Evolutionary conservation across 352 stramenopile genomes (phyloP), one percentile per base, ranked within the genome.

Genomic region (Phytophthora palmivora): DNA sequence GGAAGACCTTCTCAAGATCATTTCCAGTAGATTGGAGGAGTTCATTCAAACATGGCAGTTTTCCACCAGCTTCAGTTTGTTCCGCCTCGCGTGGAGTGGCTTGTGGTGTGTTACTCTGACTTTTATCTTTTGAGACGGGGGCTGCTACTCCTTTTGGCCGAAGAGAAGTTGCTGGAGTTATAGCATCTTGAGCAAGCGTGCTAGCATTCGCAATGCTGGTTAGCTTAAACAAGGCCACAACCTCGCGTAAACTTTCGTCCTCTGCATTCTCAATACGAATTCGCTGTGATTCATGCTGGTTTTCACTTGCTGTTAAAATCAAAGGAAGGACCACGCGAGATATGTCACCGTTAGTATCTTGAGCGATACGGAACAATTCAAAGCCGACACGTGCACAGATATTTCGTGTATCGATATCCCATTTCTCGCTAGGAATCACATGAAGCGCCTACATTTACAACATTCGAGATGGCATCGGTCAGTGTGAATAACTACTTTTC

Each of bases 321-420:
- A 70, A 46, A 43, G 74, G 64, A 16, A 73, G 46, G 2, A 67
- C 54, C 14, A 51, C 58, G 1, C 65, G 43, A 15, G 33, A 30
- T 28, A 84, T 37, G 10, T 70, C 48, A 21, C 15, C 46, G 60
- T 57, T 72, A 51, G 10, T 21, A 50, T 58, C 61, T 64, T 61
- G 53, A 0, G 56, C 69, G 10, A 89, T 67, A 9, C 76, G 79
- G 22, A 88, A 72, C n/a, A 92, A 44, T 43, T 92, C 83, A 32
- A 89, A 91, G 1, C 67, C 70, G 19, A 92, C 51, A 19, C 81
- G 81, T 47, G 73, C 66, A 32, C 69, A 67, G 36, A 91, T 79
- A 24, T 46, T 83, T 24, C 60, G 68, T 6, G 79, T 87, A 32
- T 91, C 81, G 11, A 63, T 58, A 5, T 87, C 73, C 79, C 79